Evolutionary conservation across 1,284 basidiomycete genomes (phyloP).

Genomic region (Serendipita sp.): DNA sequence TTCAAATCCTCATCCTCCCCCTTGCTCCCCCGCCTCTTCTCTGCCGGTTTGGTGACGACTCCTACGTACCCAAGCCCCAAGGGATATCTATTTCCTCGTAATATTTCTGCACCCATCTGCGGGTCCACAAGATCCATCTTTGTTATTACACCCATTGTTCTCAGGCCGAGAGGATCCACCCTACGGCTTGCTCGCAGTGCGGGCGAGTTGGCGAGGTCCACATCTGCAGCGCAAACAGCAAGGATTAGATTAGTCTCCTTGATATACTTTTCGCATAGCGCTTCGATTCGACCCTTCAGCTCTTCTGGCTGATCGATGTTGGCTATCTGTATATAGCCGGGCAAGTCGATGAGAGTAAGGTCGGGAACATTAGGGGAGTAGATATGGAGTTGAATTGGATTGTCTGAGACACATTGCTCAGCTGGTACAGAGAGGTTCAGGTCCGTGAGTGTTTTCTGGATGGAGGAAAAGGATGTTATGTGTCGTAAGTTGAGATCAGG

Average conservation of each 20-base stretch:
- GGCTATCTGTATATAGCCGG: slow-evolving; percentile 92
- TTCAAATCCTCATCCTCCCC: slow-evolving; percentile 26
- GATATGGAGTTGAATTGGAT: slow-evolving; percentile 93
- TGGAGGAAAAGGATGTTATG: slow-evolving; percentile 77
- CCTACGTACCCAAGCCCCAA: slow-evolving; percentile 94
- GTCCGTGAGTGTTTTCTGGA: slow-evolving; percentile 88
- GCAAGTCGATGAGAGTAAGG: slow-evolving; percentile 91
- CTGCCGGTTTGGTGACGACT: slow-evolving; percentile 76
- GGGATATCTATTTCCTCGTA: slow-evolving; percentile 90
- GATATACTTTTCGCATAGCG: slow-evolving; percentile 91
- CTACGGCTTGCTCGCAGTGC: slow-evolving; percentile 85
- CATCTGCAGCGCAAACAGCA: slow-evolving; percentile 95
- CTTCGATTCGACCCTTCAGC: slow-evolving; percentile 84
- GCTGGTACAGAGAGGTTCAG: slow-evolving; percentile 88
- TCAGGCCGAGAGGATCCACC: slow-evolving; percentile 85
- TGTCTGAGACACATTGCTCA: slow-evolving; percentile 80
- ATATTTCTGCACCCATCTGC: slow-evolving; percentile 66
- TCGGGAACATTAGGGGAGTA: slow-evolving; percentile 94
- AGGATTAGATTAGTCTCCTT: slow-evolving; percentile 95
- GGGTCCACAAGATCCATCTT: slow-evolving; percentile 97
- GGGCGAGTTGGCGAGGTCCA: slow-evolving; percentile 96
- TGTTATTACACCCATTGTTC: slow-evolving; percentile 95
- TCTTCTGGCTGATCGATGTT: slow-evolving; percentile 93
- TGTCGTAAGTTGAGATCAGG: slow-evolving; percentile 77
- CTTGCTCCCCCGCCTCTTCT: slow-evolving; percentile 26